These are phyloP conservation scores for Pseudohalonectria lignicola DNA, from an alignment of 2,329 filamentous ascomycete species.

Conservation along the genomic window DNA sequence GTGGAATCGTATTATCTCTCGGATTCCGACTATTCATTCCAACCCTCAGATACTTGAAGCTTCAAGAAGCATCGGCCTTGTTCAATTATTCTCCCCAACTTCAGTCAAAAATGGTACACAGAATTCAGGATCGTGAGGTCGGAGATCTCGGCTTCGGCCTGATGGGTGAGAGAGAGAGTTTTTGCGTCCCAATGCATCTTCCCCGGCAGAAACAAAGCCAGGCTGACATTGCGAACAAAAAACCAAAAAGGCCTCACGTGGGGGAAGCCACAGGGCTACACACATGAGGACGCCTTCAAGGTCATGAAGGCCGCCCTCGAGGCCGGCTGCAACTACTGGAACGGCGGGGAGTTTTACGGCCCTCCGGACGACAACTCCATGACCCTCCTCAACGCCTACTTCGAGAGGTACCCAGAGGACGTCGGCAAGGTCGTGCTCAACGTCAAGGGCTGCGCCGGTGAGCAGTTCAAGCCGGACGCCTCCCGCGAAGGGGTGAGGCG, in stretches of 20 bases:
- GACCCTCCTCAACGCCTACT: conserved; percentile 41
- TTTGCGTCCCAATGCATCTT: not conserved
- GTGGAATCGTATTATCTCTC: too few species aligned
- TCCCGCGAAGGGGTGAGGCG: conserved; percentile 32
- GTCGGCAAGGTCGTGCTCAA: conserved; percentile 41
- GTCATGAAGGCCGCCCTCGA: conserved; percentile 10
- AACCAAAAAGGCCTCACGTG: not conserved
- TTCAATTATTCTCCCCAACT: too few species aligned
- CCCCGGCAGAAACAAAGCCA: too few species aligned
- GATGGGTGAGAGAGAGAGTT: not conserved
- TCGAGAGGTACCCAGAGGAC: conserved; percentile 42
- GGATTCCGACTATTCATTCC: too few species aligned
- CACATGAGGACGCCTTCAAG: not conserved
- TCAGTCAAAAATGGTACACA: too few species aligned
- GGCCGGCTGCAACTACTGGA: conserved; percentile 16
- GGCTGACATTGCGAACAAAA: not conserved
- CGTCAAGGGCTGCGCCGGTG: conserved; percentile 38
- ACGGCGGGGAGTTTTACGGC: conserved; percentile 36
- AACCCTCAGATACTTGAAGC: too few species aligned
- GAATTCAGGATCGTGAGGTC: too few species aligned
- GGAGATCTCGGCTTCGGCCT: not conserved
- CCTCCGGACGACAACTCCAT: conserved; percentile 36
- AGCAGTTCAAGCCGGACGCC: conserved; percentile 20
- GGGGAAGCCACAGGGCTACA: not conserved
- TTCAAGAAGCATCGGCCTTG: too few species aligned